Evolutionary conservation across 495 filamentous ascomycete species (phyloP).

Genomic region (Cladorrhinum samala): DNA sequence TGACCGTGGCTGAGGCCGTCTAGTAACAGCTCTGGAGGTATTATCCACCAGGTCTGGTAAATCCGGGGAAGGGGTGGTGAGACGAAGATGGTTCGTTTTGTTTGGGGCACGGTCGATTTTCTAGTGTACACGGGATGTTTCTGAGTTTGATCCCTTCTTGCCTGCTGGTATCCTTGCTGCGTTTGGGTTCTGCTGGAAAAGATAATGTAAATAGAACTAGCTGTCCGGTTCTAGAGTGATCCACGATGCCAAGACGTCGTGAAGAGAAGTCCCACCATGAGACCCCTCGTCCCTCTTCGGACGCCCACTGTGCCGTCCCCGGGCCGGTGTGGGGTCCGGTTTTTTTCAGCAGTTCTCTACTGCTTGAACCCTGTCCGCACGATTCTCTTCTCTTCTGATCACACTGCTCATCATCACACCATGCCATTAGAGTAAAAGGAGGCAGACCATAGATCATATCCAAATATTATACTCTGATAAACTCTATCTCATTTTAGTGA

Average conservation of each 20-base stretch:
- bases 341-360: background rate
- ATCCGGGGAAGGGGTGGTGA: too few species aligned
- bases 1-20: too few species aligned
- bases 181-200: background rate
- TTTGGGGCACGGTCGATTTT: too few species aligned
- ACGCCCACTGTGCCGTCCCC: background rate
- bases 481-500: too few species aligned
- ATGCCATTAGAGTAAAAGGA: too few species aligned
- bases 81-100: too few species aligned
- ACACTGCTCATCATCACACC: background rate
- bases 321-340: background rate
- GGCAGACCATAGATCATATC: too few species aligned
- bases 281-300: background rate
- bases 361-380: too few species aligned
- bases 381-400: background rate
- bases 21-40: too few species aligned
- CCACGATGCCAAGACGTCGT: constrained; percentile 1
- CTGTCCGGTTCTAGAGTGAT: constrained; percentile 6
- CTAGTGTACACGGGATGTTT: too few species aligned
- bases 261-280: background rate
- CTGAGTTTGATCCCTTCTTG: background rate
- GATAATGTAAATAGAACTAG: background rate
- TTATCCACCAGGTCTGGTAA: too few species aligned
- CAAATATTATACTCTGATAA: too few species aligned
- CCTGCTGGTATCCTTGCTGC: background rate